Evolutionary conservation across 202 grass and related monocot genomes (phyloP).

Genomic region (Eragrostis tef): DNA sequence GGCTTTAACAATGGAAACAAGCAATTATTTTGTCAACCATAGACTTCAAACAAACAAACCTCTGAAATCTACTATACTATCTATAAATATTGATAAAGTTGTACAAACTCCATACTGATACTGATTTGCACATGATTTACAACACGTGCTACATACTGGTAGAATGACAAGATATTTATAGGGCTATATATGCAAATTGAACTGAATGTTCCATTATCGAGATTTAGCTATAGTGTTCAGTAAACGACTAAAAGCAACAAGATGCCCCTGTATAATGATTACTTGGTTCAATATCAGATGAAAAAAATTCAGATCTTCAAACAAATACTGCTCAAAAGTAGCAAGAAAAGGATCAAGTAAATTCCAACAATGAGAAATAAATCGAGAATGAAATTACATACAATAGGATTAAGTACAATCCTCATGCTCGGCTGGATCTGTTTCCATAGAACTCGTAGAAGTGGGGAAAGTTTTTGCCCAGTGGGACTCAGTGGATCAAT

Average conservation of each 20-base stretch:
- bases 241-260: slow-evolving; percentile 3
- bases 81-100: neutral
- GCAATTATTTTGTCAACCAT: slow-evolving; percentile 12
- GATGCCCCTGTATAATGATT: neutral
- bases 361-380: slow-evolving; percentile 27
- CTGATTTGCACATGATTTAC: slow-evolving; percentile 31
- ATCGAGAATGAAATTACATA: slow-evolving; percentile 53
- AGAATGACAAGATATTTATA: slow-evolving; percentile 21
- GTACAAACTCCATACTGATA: neutral
- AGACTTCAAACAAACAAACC: slow-evolving; percentile 34
- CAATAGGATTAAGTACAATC: slow-evolving; percentile 97
- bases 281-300: slow-evolving; percentile 16
- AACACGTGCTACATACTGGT: slow-evolving; percentile 20
- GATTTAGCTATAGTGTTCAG: slow-evolving; percentile 29
- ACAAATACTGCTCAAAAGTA: slow-evolving; percentile 37
- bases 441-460: slow-evolving; percentile 77
- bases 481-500: slow-evolving; percentile 93
- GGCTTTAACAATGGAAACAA: slow-evolving; percentile 21
- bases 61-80: slow-evolving; percentile 28
- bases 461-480: slow-evolving; percentile 90
- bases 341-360: slow-evolving; percentile 34
- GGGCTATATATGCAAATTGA: slow-evolving; percentile 34
- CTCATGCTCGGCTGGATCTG: slow-evolving; percentile 94
- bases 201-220: slow-evolving; percentile 38
- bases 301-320: slow-evolving; percentile 39